Percentiles rank a stretch among this genome's conserved stretches.
Evolutionary conservation across 441 rosid genomes (phyloP).

Genomic region (Populus hybrid): DNA sequence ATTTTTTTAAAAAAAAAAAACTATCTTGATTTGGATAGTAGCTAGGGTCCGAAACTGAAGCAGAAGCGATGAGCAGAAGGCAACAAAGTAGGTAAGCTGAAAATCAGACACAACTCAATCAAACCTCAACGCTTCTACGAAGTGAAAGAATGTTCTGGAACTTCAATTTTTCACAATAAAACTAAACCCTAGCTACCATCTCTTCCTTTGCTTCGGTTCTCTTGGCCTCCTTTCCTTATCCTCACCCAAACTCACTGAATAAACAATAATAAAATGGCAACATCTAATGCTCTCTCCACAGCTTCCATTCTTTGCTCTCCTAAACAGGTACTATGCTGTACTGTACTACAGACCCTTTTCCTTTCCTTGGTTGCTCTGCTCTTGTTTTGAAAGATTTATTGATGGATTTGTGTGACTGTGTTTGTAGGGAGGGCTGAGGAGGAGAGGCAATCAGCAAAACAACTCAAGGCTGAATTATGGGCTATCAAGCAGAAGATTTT

Average conservation of each 20-base stretch:
- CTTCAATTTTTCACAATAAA: conserved; percentile 15
- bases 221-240: conserved; percentile 40
- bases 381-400: too few relatives aligned
- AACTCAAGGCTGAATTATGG: conserved; percentile 54
- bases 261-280: conserved; percentile 46
- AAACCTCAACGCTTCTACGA: conserved; percentile 17
- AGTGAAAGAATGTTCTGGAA: conserved; percentile 74
- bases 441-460: conserved; percentile 51
- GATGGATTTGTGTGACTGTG: background rate
- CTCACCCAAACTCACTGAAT: conserved; percentile 7
- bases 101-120: background rate
- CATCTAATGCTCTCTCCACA: conserved; percentile 66
- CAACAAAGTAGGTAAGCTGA: background rate
- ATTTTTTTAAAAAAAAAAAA: too few relatives aligned
- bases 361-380: background rate
- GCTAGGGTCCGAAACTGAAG: background rate
- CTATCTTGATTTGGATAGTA: background rate
- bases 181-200: conserved; percentile 34
- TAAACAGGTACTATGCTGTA: conserved; percentile 46
- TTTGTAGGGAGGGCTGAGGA: conserved; percentile 23
- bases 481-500: conserved; percentile 45
- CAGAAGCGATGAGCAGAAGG: background rate
- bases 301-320: conserved; percentile 72
- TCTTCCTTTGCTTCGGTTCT: background rate
- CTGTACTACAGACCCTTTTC: background rate